Conservation (phyloP, 2,329 filamentous ascomycete genomes). For the Xylariaceae sp. region DNA sequence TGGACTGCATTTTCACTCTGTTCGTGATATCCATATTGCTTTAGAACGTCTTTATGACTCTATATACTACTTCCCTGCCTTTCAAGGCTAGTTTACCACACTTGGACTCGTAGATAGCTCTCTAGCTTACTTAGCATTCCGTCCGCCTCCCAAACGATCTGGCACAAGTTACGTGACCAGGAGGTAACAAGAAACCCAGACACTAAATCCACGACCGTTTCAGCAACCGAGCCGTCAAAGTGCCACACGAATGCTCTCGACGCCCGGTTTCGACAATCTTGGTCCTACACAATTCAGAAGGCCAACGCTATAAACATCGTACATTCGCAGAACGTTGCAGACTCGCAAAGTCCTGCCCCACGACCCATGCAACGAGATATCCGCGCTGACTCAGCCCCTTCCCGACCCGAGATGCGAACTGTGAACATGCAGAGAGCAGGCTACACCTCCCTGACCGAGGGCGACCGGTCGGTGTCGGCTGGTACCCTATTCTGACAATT, state of each 20-base stretch:
- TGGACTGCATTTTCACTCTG: conserved; percentile 6
- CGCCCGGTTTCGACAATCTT: neutral
- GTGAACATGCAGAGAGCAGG: no score
- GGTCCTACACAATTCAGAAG: neutral
- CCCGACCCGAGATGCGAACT: neutral
- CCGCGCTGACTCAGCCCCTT: conserved; percentile 7
- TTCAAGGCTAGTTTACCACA: neutral
- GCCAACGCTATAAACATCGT: no score
- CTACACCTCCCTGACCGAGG: no score
- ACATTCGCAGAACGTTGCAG: neutral
- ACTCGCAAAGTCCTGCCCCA: conserved; percentile 13
- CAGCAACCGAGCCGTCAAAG: no score
- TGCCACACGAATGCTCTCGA: no score
- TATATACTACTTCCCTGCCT: conserved; percentile 11
- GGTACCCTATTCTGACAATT: no score
- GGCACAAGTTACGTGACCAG: no score
- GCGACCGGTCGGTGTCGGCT: no score
- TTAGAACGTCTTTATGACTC: conserved; percentile 14
- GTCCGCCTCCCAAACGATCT: no score
- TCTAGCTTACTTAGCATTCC: neutral
- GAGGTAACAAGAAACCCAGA: no score
- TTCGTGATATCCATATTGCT: conserved; percentile 12
- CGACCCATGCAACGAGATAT: conserved; percentile 4
- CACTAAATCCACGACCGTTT: no score
- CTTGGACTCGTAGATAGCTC: neutral